These are phyloP conservation scores for Neonectria neomacrospora DNA, from an alignment of 2,329 filamentous ascomycete genomes.

Conservation along the genomic window DNA sequence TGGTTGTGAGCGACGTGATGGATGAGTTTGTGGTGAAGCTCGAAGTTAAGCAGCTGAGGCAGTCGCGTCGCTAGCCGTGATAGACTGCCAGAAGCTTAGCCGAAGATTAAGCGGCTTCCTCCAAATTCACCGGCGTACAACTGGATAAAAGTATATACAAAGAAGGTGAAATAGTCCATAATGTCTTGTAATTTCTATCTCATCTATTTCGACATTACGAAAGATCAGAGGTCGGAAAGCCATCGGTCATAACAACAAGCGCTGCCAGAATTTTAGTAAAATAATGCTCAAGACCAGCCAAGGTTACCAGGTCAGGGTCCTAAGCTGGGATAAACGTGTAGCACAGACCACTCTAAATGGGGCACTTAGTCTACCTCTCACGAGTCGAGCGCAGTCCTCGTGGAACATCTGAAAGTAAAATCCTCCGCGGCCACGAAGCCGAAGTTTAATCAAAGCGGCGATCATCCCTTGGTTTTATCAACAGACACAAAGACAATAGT, in stretches of 20 bases:
- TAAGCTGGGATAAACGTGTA: too few relatives aligned
- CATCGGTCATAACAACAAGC: background rate
- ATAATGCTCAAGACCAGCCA: background rate
- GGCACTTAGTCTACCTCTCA: constrained; percentile 7
- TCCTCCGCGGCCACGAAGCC: background rate
- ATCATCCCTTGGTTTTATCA: background rate
- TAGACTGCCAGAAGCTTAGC: constrained; percentile 30
- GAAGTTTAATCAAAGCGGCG: background rate
- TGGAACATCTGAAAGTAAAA: background rate
- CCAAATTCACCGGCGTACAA: background rate
- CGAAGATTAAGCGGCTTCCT: constrained; percentile 39
- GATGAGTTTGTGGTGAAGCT: constrained; percentile 27
- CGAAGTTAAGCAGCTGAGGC: constrained; percentile 18
- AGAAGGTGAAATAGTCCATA: background rate
- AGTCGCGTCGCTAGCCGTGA: constrained; percentile 30
- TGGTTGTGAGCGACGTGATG: constrained; percentile 17
- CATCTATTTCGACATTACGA: too few relatives aligned
- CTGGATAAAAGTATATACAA: background rate
- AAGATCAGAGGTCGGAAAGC: background rate
- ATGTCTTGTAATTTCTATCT: background rate
- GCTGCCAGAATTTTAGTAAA: background rate
- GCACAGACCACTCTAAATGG: constrained; percentile 9
- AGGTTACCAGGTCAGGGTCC: too few relatives aligned
- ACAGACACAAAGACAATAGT: background rate
- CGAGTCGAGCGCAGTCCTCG: too few relatives aligned